Percentiles rank a stretch among this genome's conserved stretches.
phyloP scores from a whole-genome alignment of 176 grass and related monocot species.

The Aegilops speltoides region DNA sequence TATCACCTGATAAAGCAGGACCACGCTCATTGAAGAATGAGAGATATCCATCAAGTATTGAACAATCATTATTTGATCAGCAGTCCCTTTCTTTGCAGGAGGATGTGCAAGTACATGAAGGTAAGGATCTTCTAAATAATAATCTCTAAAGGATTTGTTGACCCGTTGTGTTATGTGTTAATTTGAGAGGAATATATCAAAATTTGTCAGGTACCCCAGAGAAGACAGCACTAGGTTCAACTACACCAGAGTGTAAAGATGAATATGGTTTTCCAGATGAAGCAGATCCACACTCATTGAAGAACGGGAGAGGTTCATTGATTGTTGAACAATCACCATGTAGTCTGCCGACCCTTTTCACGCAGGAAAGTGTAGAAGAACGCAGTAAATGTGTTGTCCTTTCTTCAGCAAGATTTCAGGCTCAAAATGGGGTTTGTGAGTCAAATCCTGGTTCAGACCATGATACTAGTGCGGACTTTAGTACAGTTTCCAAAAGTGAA shows the following conservation, averaged over 20 bases:
- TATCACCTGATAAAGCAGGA: conserved; percentile 3
- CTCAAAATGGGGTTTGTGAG: not conserved
- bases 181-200: conserved; percentile 14
- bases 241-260: conserved; percentile 3
- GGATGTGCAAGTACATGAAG: conserved; percentile 5
- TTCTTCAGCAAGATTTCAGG: not conserved
- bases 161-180: not conserved
- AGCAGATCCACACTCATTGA: not conserved
- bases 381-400: not conserved
- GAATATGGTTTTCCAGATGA: conserved; percentile 3
- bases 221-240: not conserved
- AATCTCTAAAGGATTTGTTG: not conserved
- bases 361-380: not conserved
- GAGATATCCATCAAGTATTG: not conserved
- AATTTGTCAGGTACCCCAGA: conserved; percentile 13
- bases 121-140: conserved; percentile 3
- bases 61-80: conserved; percentile 19
- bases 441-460: conserved; percentile 19
- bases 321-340: conserved; percentile 9
- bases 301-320: not conserved
- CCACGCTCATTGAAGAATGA: not conserved
- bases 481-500: not conserved
- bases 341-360: not conserved
- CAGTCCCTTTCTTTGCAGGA: not conserved
- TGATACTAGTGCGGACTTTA: not conserved